These are phyloP conservation scores for Aspergillus viridinutans DNA, from an alignment of 2,329 filamentous ascomycete genomes.

Conservation along the genomic window DNA sequence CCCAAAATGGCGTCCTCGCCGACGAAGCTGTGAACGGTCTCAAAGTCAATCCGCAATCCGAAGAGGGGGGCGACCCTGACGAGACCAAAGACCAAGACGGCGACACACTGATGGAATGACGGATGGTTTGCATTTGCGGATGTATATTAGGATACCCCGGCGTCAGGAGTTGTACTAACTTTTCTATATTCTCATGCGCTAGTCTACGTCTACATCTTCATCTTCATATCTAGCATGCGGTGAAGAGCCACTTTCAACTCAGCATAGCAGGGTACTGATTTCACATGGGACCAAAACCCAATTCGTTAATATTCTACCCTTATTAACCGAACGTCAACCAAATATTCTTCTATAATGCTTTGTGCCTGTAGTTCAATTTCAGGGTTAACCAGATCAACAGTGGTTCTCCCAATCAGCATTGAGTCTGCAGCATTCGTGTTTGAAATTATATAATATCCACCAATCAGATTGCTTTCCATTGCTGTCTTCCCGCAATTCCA, in stretches of 20 bases:
- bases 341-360: too few species aligned
- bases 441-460: neutral
- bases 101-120: neutral
- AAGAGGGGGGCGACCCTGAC: neutral
- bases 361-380: neutral
- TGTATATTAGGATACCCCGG: neutral
- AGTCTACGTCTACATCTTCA: too few species aligned
- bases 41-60: neutral
- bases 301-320: too few species aligned
- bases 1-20: neutral
- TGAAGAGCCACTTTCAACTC: neutral
- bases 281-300: too few species aligned
- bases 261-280: neutral
- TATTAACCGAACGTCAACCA: too few species aligned
- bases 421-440: too few species aligned
- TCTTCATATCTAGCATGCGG: neutral
- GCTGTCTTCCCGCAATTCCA: neutral
- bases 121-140: neutral
- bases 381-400: neutral
- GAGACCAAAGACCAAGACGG: neutral
- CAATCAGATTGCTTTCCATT: neutral
- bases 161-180: neutral
- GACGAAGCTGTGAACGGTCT: neutral
- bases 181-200: neutral
- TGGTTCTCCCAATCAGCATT: neutral